Evolutionary conservation across 2,329 filamentous ascomycete genomes (phyloP).

Genomic region (Sarocladium oryzae): DNA sequence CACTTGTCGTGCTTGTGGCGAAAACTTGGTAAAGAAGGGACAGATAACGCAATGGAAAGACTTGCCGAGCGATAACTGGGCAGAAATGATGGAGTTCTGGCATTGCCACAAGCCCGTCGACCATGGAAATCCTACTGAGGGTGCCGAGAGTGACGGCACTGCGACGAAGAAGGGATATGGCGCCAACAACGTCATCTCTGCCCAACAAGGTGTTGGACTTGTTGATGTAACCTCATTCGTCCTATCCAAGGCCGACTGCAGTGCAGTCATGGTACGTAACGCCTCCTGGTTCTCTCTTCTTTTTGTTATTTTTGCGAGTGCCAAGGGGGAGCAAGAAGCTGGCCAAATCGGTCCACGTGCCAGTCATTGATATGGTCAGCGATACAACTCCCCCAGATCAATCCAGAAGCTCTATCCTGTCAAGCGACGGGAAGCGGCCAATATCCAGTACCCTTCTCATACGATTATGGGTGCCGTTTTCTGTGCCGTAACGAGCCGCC

Average conservation of each 20-base stretch:
- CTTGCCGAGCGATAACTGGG: constrained; percentile 93
- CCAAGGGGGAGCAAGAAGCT: constrained; percentile 53
- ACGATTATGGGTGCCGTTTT: constrained; percentile 34
- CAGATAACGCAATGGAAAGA: constrained; percentile 70
- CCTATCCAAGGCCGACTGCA: constrained; percentile 61
- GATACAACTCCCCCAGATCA: constrained; percentile 64
- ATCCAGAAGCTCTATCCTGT: constrained; percentile 18
- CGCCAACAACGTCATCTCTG: constrained; percentile 67
- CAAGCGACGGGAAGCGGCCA: constrained; percentile 15
- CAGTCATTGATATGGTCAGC: constrained; percentile 51
- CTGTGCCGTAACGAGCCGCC: constrained; percentile 24
- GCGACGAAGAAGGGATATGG: constrained; percentile 69
- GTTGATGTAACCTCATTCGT: constrained; percentile 77
- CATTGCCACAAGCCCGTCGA: constrained; percentile 91
- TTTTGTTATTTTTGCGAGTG: not conserved
- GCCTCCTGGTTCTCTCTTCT: constrained; percentile 11
- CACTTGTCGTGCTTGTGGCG: constrained; percentile 33
- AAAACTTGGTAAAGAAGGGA: constrained; percentile 30
- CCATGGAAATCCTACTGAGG: constrained; percentile 26
- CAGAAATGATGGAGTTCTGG: constrained; percentile 99
- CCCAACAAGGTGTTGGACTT: constrained; percentile 62
- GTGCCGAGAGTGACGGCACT: constrained; percentile 21
- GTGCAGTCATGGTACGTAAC: constrained; percentile 29
- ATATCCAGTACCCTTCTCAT: constrained; percentile 30
- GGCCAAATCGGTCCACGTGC: constrained; percentile 41